Evolutionary conservation across 2,329 filamentous ascomycete species (phyloP).

Genomic region (Malbranchea zuffiana): DNA sequence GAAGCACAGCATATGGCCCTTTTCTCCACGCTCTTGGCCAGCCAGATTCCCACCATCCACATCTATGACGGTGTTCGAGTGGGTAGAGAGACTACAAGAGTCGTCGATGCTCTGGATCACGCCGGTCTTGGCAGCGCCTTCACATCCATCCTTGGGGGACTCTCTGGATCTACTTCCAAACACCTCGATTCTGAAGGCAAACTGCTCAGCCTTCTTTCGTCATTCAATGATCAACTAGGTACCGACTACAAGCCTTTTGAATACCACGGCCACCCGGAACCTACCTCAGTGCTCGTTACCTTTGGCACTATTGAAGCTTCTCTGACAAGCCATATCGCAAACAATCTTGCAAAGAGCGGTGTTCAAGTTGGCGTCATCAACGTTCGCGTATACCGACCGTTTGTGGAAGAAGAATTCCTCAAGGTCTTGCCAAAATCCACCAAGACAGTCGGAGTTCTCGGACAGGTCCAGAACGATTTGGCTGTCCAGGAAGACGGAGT

Average conservation of each 20-base stretch:
- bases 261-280: conserved; percentile 71
- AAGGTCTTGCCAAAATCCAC: conserved; percentile 65
- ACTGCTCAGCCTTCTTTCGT: conserved; percentile 56
- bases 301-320: conserved; percentile 90
- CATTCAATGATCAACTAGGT: conserved; percentile 82
- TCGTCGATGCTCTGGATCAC: conserved; percentile 72
- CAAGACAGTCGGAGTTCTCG: conserved; percentile 70
- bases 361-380: conserved; percentile 77
- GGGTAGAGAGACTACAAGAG: conserved; percentile 67
- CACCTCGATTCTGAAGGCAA: conserved; percentile 61
- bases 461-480: conserved; percentile 67
- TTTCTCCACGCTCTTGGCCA: conserved; percentile 71
- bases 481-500: conserved; percentile 63
- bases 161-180: conserved; percentile 55
- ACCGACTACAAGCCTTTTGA: conserved; percentile 91
- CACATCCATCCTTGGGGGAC: conserved; percentile 48
- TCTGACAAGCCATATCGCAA: conserved; percentile 68
- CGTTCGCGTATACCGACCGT: conserved; percentile 88
- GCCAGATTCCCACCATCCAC: conserved; percentile 70
- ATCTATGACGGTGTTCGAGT: conserved; percentile 79
- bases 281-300: conserved; percentile 76
- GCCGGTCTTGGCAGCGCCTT: conserved; percentile 58
- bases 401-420: conserved; percentile 89
- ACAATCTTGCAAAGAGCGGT: conserved; percentile 59
- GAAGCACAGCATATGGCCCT: conserved; percentile 93